Conservation (phyloP, 257 asterid genomes). For the Plantago major region DNA sequence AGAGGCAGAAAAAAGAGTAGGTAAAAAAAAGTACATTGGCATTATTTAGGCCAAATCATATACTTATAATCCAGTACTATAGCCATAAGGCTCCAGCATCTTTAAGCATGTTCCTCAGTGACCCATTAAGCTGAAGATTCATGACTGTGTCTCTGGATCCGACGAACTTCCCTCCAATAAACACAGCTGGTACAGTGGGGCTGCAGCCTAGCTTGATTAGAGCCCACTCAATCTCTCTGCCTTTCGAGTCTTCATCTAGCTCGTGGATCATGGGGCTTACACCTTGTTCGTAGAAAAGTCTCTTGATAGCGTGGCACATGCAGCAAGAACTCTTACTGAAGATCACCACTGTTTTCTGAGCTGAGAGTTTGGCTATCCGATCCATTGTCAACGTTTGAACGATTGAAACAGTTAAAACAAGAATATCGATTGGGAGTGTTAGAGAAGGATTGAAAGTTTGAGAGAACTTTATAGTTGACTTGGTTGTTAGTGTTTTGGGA, state of each 20-base stretch:
- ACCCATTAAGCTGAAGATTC: constrained; percentile 58
- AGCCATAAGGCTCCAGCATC: constrained; percentile 65
- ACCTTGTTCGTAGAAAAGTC: constrained; percentile 51
- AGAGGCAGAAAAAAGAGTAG: neutral
- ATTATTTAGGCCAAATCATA: neutral
- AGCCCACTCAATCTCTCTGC: constrained; percentile 55
- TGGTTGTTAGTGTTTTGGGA: too few relatives aligned
- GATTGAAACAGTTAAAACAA: neutral
- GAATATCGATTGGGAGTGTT: neutral
- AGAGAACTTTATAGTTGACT: neutral
- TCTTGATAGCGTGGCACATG: constrained; percentile 63
- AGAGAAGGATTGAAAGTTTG: neutral
- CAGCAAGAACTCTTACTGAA: constrained; percentile 62
- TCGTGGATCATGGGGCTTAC: constrained; percentile 47
- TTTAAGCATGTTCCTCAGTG: constrained; percentile 61
- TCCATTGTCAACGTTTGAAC: constrained; percentile 26
- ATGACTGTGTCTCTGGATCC: constrained; percentile 50
- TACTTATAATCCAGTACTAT: constrained; percentile 3
- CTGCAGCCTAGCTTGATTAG: constrained; percentile 49
- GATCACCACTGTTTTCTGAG: constrained; percentile 51
- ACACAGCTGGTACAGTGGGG: constrained; percentile 63
- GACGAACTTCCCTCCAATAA: constrained; percentile 51
- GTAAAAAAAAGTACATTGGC: neutral
- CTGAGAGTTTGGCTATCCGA: constrained; percentile 30
- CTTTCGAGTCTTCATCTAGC: constrained; percentile 37